Evolutionary conservation across 78 protist species (phyloP).

Genomic region (Cavenderia fasciculata): DNA sequence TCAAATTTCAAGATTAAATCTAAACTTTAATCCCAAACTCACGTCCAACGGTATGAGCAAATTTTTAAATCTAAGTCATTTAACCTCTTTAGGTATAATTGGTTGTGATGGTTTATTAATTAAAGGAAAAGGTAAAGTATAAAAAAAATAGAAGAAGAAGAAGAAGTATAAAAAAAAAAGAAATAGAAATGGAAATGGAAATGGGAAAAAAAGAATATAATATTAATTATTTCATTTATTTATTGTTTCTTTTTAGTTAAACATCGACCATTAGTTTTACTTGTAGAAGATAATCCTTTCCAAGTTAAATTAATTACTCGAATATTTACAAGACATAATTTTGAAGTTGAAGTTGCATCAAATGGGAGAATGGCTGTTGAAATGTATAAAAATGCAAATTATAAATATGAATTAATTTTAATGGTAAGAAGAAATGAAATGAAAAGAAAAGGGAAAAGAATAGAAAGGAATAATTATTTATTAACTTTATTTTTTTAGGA

Average conservation of each 20-base stretch:
- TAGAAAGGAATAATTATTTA: too few relatives aligned
- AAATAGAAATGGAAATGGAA: too few relatives aligned
- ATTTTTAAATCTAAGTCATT: slow-evolving; percentile 23
- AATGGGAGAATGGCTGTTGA: slow-evolving; percentile 80
- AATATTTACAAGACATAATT: slow-evolving; percentile 70
- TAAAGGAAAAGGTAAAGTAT: slow-evolving; percentile 18
- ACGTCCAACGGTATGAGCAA: slow-evolving; percentile 46
- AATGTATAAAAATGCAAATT: slow-evolving; percentile 72
- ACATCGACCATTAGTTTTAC: slow-evolving; percentile 73
- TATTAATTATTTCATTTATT: too few relatives aligned
- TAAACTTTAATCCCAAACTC: slow-evolving; percentile 55
- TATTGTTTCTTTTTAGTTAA: slow-evolving; percentile 21
- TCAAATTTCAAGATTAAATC: slow-evolving; percentile 65
- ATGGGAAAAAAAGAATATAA: too few relatives aligned
- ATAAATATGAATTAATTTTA: slow-evolving; percentile 68
- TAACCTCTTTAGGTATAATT: slow-evolving; percentile 50
- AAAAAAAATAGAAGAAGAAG: too few relatives aligned
- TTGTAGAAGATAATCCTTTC: slow-evolving; percentile 69
- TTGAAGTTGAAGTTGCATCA: slow-evolving; percentile 80
- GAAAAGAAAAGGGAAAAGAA: too few relatives aligned
- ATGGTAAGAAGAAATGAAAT: too few relatives aligned
- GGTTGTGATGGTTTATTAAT: slow-evolving; percentile 75
- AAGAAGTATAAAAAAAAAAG: background rate
- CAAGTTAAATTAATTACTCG: slow-evolving; percentile 70
- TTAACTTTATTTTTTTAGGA: too few relatives aligned